phyloP scores from a whole-genome alignment of 768 basidiomycete species.

The Galerina marginata region DNA sequence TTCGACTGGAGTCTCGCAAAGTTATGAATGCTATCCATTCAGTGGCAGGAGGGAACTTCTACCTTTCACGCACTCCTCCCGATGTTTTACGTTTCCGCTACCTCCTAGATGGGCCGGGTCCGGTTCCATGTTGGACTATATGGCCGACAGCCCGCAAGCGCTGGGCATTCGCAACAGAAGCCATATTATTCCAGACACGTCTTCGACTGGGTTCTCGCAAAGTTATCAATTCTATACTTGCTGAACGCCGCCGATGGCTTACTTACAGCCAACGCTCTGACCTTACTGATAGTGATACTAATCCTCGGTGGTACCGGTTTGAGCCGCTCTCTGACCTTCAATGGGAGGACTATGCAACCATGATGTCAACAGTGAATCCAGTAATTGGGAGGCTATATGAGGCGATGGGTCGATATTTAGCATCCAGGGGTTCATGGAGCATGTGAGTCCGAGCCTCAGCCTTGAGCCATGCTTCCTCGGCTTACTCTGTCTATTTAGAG shows the following conservation, averaged over 20 bases:
- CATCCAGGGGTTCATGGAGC: constrained; percentile 1
- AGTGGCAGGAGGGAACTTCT: too few relatives aligned
- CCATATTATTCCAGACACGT: constrained; percentile 5
- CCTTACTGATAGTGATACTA: background rate
- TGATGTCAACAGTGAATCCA: constrained; percentile 5
- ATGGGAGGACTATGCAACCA: constrained; percentile 6
- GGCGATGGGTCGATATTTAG: background rate
- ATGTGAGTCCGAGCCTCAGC: background rate
- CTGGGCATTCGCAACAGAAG: constrained; percentile 20
- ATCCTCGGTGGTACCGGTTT: background rate
- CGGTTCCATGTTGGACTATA: background rate
- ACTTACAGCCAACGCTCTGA: background rate
- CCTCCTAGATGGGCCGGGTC: constrained; percentile 10
- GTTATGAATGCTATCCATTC: background rate
- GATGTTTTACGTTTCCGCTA: constrained; percentile 14
- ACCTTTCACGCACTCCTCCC: constrained; percentile 10
- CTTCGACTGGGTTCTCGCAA: constrained; percentile 3
- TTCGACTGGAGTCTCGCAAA: constrained; percentile 2
- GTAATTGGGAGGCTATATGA: constrained; percentile 9
- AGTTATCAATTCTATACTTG: background rate
- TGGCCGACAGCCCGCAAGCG: constrained; percentile 11
- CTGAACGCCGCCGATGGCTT: constrained; percentile 16
- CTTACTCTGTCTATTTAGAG: background rate
- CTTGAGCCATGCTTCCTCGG: background rate
- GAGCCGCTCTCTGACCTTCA: constrained; percentile 1